Conservation (phyloP, 2,329 filamentous ascomycete species). For the Aureobasidium sp. region DNA sequence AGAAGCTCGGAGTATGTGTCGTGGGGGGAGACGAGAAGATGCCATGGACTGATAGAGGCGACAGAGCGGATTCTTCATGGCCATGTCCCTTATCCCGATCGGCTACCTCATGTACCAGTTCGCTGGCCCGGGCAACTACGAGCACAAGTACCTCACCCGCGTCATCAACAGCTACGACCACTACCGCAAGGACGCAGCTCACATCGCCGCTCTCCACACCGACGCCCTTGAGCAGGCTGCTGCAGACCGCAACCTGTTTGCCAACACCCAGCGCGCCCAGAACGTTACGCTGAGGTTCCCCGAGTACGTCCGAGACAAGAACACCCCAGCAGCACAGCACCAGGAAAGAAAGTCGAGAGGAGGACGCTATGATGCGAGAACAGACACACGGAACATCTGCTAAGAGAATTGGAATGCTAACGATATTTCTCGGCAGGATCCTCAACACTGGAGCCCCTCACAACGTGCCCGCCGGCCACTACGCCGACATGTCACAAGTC, state of each 20-base stretch:
- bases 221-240: slow-evolving; percentile 55
- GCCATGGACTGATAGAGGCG: not conserved
- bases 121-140: slow-evolving; percentile 33
- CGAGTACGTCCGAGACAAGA: slow-evolving; percentile 46
- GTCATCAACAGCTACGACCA: slow-evolving; percentile 51
- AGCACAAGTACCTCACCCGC: slow-evolving; percentile 37
- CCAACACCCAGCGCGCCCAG: slow-evolving; percentile 33
- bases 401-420: slow-evolving; percentile 10
- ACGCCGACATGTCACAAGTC: slow-evolving; percentile 49
- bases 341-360: not conserved
- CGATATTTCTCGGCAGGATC: slow-evolving; percentile 35
- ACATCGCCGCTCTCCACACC: slow-evolving; percentile 53
- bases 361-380: not conserved
- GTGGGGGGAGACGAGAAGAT: slow-evolving; percentile 14
- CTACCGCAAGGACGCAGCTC: slow-evolving; percentile 45
- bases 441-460: slow-evolving; percentile 56
- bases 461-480: slow-evolving; percentile 56
- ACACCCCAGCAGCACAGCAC: not conserved
- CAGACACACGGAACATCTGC: not conserved
- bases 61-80: slow-evolving; percentile 41
- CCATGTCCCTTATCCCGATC: slow-evolving; percentile 38
- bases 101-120: slow-evolving; percentile 37
- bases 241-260: slow-evolving; percentile 53
- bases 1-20: slow-evolving; percentile 44
- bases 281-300: slow-evolving; percentile 51